Evolutionary conservation across 208 protist genomes (phyloP), one percentile per base, ranked within the genome.

Genomic region (Leishmania tarentolae): DNA sequence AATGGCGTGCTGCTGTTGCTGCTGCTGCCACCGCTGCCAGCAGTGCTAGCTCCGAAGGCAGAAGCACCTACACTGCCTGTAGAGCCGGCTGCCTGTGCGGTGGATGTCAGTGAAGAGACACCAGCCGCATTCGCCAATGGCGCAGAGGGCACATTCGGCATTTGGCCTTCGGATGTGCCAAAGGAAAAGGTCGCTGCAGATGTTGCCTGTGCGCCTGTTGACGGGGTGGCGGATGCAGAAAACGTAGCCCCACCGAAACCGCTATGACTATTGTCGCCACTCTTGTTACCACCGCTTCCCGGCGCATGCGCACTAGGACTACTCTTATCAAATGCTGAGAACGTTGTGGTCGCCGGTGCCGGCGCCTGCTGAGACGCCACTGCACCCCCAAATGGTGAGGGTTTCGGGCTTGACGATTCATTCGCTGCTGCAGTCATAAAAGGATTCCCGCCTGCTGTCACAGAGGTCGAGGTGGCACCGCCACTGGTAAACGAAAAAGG

Each of bases 161-260:
- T 31, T 8, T 75, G 71, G 5, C 31, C 31, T n/a, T n/a, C n/a
- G 24, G 71, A 19, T 40, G 47, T 28, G 13, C 71, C 50, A 31
- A 75, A 75, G 71, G 71, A 75, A 42, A 75, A 75, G 11, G 71
- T 1, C 15, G 37, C 68, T 6, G 42, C 40, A 35, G 68, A 24
- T 46, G 42, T 9, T 21, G 42, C 21, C 17, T 42, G 42, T 52
- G 42, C 42, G 7, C 68, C 68, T 72, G 68, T 35, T 46, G 68
- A 46, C n/a, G 42, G 21, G 8, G 40, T 72, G 35, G 37, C 35
- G 40, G 68, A 50, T 46, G 68, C 42, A 13, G 68, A 42, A 7
- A 72, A 50, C 19, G 40, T 6, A 35, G 2, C 68, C n/a, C 68
- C 68, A 15, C 42, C 68, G 42, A 72, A 72, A 52, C 19, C 68